Evolutionary conservation across 2,329 filamentous ascomycete species (phyloP), one percentile per base, ranked within the genome.

Genomic region (Fusarium palustre): DNA sequence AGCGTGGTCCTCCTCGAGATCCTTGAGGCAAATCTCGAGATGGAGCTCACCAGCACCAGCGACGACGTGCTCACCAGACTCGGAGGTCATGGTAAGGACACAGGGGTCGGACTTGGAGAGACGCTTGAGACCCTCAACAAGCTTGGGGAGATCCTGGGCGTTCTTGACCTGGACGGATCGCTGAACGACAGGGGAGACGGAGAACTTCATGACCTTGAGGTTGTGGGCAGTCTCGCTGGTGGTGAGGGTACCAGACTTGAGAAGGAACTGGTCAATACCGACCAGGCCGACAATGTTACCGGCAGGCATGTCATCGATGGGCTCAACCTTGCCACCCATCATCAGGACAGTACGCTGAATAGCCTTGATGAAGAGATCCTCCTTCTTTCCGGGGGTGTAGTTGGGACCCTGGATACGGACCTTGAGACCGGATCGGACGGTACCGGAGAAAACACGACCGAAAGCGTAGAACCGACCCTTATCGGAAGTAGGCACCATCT

Each of bases 121-220:
- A 92, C 96, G 95, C 93, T 99, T 99, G 75, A 99, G 94, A 93
- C 96, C 96, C 88, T 99, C 96, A 78, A 99, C 96, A 67, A 99
- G 91, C 91, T 99, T 99, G 84, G 96, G 96, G 73, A 99, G 91
- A 89, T 99, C 96, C 87, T 97, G 94, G 79, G 96, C 96, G 87
- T 99, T 99, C 93, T 98, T 98, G 88, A 97, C 95, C 86, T 97
- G 93, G 79, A 99, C 96, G 84, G 96, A 97, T 77, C 95, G 95
- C 86, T 92, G 95, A 75, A 99, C 96, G 86, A 99, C 96, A 78
- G 96, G 96, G 66, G 96, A 98, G 82, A 99, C 96, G 80, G 96
- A 99, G 92, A 99, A 99, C 89, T 97, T 98, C 96, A 99, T 99
- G 86, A 99, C 96, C 92, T 98, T 98, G 80, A 99, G 87, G 91